These are phyloP conservation scores for Rhododendron mucronatum DNA, from an alignment of 148 eudicot species.

Conservation along the genomic window DNA sequence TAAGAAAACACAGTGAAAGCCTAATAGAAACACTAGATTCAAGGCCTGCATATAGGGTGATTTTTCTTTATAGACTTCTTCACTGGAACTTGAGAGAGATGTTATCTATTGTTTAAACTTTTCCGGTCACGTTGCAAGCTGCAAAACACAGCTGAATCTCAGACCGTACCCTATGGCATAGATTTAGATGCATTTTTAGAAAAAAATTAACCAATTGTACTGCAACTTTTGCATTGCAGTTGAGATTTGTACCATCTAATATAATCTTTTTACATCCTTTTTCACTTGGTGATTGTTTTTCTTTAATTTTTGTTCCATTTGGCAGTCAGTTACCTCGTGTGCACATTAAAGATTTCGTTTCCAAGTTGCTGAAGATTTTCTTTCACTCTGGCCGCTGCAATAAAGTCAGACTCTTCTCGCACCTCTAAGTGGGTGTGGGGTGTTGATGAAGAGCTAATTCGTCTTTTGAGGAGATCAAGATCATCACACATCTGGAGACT, in stretches of 20 bases:
- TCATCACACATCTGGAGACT: constrained; percentile 89
- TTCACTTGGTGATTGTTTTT: not conserved
- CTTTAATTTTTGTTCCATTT: constrained; percentile 3
- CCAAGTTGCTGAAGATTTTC: constrained; percentile 19
- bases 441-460: constrained; percentile 48
- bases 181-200: not conserved
- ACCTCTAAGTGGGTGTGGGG: constrained; percentile 92
- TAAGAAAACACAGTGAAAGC: not conserved
- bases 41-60: not conserved
- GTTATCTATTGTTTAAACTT: not conserved
- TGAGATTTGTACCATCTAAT: not conserved
- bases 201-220: not conserved
- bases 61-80: not conserved
- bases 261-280: not conserved
- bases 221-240: not conserved
- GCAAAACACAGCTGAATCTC: not conserved
- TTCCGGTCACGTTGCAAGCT: not conserved
- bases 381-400: constrained; percentile 96
- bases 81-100: not conserved
- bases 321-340: constrained; percentile 38
- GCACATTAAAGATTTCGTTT: constrained; percentile 24
- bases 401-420: constrained; percentile 61
- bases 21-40: not conserved
- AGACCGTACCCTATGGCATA: not conserved
- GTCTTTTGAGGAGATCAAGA: constrained; percentile 75